Conservation (phyloP, 371 early-diverging fungal genomes). For the Apophysomyces variabilis region DNA sequence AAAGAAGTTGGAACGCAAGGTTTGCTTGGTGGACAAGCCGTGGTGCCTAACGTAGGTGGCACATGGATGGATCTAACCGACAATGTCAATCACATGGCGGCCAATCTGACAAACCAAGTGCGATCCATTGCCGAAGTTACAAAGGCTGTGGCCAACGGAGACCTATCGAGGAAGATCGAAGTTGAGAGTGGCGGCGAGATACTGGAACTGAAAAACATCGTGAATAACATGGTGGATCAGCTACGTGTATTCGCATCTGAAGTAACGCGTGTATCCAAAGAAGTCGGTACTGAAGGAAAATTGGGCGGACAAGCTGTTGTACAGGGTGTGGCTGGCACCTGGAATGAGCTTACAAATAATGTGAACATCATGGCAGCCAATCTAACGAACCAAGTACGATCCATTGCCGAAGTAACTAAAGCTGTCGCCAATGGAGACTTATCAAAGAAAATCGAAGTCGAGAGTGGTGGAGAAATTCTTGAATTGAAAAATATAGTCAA, state of each 20-base stretch:
- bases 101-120: conserved; percentile 58
- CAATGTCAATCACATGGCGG: conserved; percentile 61
- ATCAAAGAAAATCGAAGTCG: conserved; percentile 43
- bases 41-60: conserved; percentile 53
- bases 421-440: conserved; percentile 63
- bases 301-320: conserved; percentile 46
- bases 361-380: conserved; percentile 57
- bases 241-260: conserved; percentile 43
- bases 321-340: conserved; percentile 51
- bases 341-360: conserved; percentile 53
- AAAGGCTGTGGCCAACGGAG: conserved; percentile 64
- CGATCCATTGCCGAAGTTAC: conserved; percentile 66
- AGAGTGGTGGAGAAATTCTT: conserved; percentile 36
- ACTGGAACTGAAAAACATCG: conserved; percentile 30
- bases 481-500: conserved; percentile 34
- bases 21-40: conserved; percentile 51
- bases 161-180: conserved; percentile 58
- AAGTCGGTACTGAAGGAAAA: conserved; percentile 58
- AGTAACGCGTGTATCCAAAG: conserved; percentile 42
- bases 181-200: conserved; percentile 49
- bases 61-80: conserved; percentile 59
- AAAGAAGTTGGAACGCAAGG: conserved; percentile 64
- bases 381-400: conserved; percentile 54
- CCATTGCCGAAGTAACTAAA: conserved; percentile 59
- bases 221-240: conserved; percentile 35